phyloP scores from a whole-genome alignment of 2,329 filamentous ascomycete genomes.

The Colletotrichum chlorophyti region DNA sequence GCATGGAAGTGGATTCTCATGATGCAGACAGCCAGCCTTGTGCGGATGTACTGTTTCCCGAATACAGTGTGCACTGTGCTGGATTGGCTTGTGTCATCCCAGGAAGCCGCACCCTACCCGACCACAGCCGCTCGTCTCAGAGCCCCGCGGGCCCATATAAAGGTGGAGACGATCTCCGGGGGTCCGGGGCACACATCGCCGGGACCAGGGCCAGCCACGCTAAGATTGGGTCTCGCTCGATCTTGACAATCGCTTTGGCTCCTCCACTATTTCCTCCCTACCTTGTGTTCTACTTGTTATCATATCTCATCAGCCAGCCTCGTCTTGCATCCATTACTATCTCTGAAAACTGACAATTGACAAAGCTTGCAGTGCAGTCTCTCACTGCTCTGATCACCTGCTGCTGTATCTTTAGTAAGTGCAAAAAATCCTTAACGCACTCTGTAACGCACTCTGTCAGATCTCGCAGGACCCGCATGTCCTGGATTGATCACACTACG shows the following conservation, averaged over 20 bases:
- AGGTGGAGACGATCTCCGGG: conserved; percentile 2
- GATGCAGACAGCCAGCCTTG: not conserved
- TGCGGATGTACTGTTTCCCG: not conserved
- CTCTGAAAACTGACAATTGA: conserved; percentile 23
- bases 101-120: conserved; percentile 12
- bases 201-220: conserved; percentile 18
- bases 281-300: not conserved
- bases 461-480: no score
- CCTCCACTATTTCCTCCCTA: conserved; percentile 3
- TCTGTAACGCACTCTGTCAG: no score
- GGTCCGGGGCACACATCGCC: conserved; percentile 21
- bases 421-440: no score
- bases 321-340: not conserved
- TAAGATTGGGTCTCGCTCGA: conserved; percentile 11
- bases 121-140: conserved; percentile 15
- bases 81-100: not conserved
- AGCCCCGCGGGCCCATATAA: not conserved
- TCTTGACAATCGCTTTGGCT: conserved; percentile 7
- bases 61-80: conserved; percentile 1
- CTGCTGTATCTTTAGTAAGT: not conserved
- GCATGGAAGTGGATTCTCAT: not conserved
- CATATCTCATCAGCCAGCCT: conserved; percentile 21
- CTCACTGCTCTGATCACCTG: conserved; percentile 6
- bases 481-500: no score
- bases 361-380: no score